These are phyloP conservation scores for Chlorella sp. DNA, from an alignment of 139 green algal genomes.

Conservation along the genomic window DNA sequence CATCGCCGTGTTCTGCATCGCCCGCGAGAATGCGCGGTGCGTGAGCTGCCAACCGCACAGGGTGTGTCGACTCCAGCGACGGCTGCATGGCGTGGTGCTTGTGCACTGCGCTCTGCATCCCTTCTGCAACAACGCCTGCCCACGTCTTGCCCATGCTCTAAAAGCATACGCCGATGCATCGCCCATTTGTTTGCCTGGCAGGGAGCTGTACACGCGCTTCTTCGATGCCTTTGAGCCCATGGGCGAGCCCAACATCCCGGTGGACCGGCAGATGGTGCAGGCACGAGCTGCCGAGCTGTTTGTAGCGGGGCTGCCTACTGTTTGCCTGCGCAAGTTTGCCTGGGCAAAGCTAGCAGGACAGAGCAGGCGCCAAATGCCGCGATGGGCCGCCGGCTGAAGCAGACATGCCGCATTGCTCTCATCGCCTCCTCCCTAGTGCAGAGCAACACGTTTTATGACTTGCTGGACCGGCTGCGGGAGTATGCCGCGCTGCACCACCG, in stretches of 20 bases:
- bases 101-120: too few species aligned
- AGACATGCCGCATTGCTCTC: neutral
- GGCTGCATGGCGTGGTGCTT: too few species aligned
- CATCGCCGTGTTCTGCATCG: conserved; percentile 83
- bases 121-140: too few species aligned
- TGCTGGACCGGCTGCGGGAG: conserved; percentile 60
- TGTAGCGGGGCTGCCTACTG: too few species aligned
- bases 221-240: conserved; percentile 63
- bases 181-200: too few species aligned
- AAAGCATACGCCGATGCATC: too few species aligned
- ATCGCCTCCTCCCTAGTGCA: conserved; percentile 7
- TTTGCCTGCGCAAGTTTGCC: too few species aligned
- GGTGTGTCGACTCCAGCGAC: too few species aligned
- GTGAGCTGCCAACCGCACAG: too few species aligned
- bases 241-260: conserved; percentile 75
- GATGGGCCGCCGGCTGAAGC: neutral
- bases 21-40: conserved; percentile 49
- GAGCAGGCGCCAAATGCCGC: too few species aligned
- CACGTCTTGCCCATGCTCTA: too few species aligned
- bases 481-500: conserved; percentile 61
- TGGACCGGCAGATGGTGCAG: conserved; percentile 28
- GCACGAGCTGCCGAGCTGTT: neutral
- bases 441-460: conserved; percentile 49
- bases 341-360: too few species aligned
- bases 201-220: conserved; percentile 74